phyloP scores from a whole-genome alignment of 495 filamentous ascomycete species.

The Chaetomium cochliodes region DNA sequence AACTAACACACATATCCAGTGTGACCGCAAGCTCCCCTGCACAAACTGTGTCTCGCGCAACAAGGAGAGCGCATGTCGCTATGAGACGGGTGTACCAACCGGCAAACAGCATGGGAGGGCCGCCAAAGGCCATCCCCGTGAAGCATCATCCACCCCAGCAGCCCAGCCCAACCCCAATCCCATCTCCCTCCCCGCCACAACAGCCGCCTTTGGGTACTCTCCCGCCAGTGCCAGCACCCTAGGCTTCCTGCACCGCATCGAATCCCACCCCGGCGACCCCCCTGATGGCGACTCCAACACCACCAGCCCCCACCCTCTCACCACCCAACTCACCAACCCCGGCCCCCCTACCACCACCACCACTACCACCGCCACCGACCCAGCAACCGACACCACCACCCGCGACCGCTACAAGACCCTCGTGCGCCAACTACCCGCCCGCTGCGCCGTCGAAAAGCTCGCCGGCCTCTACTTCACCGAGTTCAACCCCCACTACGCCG shows the following conservation, averaged over 20 bases:
- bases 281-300: slow-evolving; percentile 4
- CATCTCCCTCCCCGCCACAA: slow-evolving; percentile 28
- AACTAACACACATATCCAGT: slow-evolving; percentile 37
- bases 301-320: neutral
- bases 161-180: neutral
- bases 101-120: slow-evolving; percentile 38
- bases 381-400: neutral
- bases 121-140: slow-evolving; percentile 15
- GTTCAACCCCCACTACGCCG: slow-evolving; percentile 55
- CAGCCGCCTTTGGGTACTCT: slow-evolving; percentile 50
- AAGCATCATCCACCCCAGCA: neutral
- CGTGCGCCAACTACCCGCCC: slow-evolving; percentile 54
- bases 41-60: slow-evolving; percentile 58
- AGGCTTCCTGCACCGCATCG: slow-evolving; percentile 52
- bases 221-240: slow-evolving; percentile 46
- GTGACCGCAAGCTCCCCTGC: slow-evolving; percentile 61
- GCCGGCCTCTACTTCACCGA: slow-evolving; percentile 55
- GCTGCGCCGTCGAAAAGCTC: slow-evolving; percentile 53
- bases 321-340: slow-evolving; percentile 13
- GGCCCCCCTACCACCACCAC: neutral
- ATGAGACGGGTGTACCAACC: slow-evolving; percentile 52
- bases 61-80: slow-evolving; percentile 49
- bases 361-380: neutral
- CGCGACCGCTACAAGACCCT: slow-evolving; percentile 53
- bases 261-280: slow-evolving; percentile 22